phyloP scores from a whole-genome alignment of 371 early-diverging fungal genomes.

The Apophysomyces variabilis region DNA sequence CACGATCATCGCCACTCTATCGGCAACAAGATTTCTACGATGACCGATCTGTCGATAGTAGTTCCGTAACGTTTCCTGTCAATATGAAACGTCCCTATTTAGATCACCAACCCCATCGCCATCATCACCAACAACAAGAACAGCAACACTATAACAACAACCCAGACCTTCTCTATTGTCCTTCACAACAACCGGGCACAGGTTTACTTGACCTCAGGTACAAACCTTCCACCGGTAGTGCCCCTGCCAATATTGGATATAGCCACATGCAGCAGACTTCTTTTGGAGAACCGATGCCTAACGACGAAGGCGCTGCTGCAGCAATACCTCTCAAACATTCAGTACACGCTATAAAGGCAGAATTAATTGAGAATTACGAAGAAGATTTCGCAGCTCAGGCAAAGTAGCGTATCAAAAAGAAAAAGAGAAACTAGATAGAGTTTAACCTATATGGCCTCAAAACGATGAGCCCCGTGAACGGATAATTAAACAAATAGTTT shows the following conservation, averaged over 20 bases:
- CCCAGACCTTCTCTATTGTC: constrained; percentile 9
- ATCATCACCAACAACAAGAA: neutral
- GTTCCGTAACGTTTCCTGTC: constrained; percentile 15
- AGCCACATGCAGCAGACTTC: constrained; percentile 28
- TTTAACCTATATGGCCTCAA: neutral
- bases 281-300: constrained; percentile 14
- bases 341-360: neutral
- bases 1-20: constrained; percentile 8
- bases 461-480: neutral
- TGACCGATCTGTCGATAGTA: neutral
- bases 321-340: constrained; percentile 9
- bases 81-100: constrained; percentile 10
- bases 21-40: constrained; percentile 1
- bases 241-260: constrained; percentile 31
- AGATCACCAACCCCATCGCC: constrained; percentile 13
- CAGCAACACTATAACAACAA: neutral
- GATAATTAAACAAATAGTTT: constrained; percentile 12
- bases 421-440: neutral
- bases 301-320: constrained; percentile 12
- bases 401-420: constrained; percentile 23
- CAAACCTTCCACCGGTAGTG: constrained; percentile 18
- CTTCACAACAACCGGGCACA: neutral
- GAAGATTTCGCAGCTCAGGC: constrained; percentile 37
- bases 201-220: constrained; percentile 4
- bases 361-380: constrained; percentile 20